Evolutionary conservation across 768 basidiomycete genomes (phyloP), one percentile per base, ranked within the genome.

Genomic region (Hortiboletus campestris): DNA sequence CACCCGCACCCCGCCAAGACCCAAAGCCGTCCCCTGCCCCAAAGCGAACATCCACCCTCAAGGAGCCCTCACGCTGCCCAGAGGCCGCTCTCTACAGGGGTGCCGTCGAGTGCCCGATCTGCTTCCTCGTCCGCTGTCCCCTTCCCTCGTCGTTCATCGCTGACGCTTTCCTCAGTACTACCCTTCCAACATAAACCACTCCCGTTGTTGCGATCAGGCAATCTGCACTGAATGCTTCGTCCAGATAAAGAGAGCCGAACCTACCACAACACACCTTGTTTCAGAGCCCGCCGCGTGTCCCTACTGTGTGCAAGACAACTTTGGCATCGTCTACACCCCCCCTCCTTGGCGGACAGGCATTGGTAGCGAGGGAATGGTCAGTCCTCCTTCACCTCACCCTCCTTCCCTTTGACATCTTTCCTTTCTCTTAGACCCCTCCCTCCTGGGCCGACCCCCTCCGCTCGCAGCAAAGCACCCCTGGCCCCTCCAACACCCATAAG

Each of bases 221-320:
- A 96, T 99, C 58, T 99, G 97, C 70, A 98, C 97, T 36, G 97
- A 99, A 74, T 99, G 97, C 70, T 98, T 99, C 67, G 94, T 98
- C 20, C 96, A 98, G 75, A 98, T 99, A 75, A 98, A 98, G 77
- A 89, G 97, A 51, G 84, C 83, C 35, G 97, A 99, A 59, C 94
- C 97, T 7, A 96, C 94, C 0, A 80, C 93, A 8, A 98, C 94
- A 0, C 95, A 98, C 73, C 79, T 98, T 56, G 93, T 94, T 49
- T 96, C 94, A 10, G 97, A 99, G 66, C 94, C 94, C 2, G 94
- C 96, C 14, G 91, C 93, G 3, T 99, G 97, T 70, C 97, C 97
- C 7, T 99, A 91, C 69, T 99, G 97, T 64, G 92, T 98, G 32
- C 96, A 98, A 73, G 88, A 94, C 44, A 95, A 98, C 73, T 98